Percentiles rank a stretch among this genome's conserved stretches.
Conservation (phyloP, 345 rosid genomes). For the Tarenaya hassleriana region DNA sequence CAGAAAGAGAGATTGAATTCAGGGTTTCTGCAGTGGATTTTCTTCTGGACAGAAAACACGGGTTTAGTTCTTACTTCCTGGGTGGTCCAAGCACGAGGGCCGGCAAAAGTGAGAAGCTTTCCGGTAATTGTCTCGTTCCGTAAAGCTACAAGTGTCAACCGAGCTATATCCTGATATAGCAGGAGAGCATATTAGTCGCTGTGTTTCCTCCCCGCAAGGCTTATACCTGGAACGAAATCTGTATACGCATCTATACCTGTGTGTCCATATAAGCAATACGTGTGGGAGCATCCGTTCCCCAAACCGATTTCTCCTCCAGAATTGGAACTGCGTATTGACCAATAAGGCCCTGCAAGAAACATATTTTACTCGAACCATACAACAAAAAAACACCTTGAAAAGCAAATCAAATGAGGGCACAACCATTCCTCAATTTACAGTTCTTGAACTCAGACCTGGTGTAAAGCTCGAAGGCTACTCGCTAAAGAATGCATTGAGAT, state of each 20-base stretch:
- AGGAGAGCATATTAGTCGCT: constrained; percentile 9
- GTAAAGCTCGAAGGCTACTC: not conserved
- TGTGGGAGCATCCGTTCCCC: constrained; percentile 99
- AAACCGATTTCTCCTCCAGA: constrained; percentile 89
- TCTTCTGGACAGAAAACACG: too few species aligned
- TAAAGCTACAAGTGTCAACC: constrained; percentile 76
- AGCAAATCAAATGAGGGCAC: not conserved
- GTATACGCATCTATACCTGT: constrained; percentile 42
- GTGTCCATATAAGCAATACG: constrained; percentile 99
- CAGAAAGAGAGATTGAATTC: too few species aligned
- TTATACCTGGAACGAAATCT: not conserved
- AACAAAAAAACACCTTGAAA: too few species aligned
- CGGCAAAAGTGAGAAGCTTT: constrained; percentile 85
- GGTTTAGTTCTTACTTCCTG: constrained; percentile 96
- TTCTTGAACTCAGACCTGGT: too few species aligned
- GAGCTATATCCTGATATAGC: constrained; percentile 72
- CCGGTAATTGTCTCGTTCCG: constrained; percentile 67
- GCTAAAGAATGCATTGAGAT: too few species aligned
- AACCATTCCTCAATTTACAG: too few species aligned
- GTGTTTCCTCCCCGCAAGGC: not conserved
- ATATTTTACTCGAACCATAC: constrained; percentile 1
- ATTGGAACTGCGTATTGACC: constrained; percentile 98
- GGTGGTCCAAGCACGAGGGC: constrained; percentile 97
- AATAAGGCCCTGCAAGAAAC: constrained; percentile 63
- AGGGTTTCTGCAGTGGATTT: too few species aligned